These are phyloP conservation scores for Myxozyma neotropica DNA, from an alignment of 805 yeast species.

Conservation along the genomic window DNA sequence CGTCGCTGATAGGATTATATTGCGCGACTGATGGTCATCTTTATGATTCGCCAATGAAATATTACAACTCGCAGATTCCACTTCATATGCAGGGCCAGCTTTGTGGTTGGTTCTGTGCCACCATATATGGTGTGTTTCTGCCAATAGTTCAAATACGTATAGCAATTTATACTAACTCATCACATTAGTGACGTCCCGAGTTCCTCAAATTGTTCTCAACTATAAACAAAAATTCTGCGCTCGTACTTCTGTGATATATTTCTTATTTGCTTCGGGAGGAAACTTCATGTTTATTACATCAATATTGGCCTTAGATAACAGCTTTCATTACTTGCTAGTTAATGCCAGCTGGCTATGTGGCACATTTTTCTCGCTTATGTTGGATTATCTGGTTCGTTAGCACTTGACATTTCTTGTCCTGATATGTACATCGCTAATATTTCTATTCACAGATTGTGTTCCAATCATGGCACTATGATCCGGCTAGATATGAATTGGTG, in stretches of 20 bases:
- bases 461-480: constrained; percentile 32
- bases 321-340: constrained; percentile 68
- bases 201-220: constrained; percentile 89
- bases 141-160: background rate
- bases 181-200: constrained; percentile 54
- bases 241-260: constrained; percentile 90
- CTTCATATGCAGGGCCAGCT: constrained; percentile 80
- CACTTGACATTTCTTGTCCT: background rate
- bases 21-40: constrained; percentile 47
- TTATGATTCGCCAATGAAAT: constrained; percentile 40
- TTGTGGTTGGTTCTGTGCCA: constrained; percentile 68
- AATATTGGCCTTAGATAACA: constrained; percentile 68
- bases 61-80: constrained; percentile 47
- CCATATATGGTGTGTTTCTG: constrained; percentile 40
- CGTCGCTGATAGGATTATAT: constrained; percentile 48
- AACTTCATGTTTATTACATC: constrained; percentile 88
- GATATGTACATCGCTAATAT: background rate
- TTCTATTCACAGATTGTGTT: constrained; percentile 20
- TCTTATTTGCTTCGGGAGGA: constrained; percentile 92
- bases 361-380: constrained; percentile 77
- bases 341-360: constrained; percentile 95
- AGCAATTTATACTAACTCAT: background rate
- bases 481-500: background rate
- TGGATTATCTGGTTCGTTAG: constrained; percentile 52
- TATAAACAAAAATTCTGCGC: constrained; percentile 88